Conservation (phyloP, 495 filamentous ascomycete genomes). For the Ramalina peruviana region DNA sequence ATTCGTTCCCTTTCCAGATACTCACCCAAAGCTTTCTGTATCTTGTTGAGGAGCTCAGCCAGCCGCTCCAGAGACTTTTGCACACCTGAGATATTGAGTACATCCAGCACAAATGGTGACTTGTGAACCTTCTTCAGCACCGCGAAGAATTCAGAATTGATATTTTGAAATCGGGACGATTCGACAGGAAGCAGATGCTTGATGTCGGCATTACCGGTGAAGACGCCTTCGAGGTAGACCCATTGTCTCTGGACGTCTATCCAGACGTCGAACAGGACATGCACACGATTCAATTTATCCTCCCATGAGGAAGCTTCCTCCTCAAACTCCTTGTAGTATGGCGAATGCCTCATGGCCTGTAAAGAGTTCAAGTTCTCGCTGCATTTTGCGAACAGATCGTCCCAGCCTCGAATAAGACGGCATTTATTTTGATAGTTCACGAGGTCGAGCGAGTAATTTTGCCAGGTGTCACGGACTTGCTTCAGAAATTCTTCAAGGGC, state of each 20-base stretch:
- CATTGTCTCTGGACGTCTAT: constrained; percentile 99
- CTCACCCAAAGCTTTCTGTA: constrained; percentile 96
- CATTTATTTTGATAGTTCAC: constrained; percentile 97
- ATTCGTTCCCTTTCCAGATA: constrained; percentile 95
- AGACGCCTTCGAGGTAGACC: constrained; percentile 98
- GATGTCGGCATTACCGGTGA: constrained; percentile 96
- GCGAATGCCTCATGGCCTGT: constrained; percentile 97
- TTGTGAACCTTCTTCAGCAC: constrained; percentile 99
- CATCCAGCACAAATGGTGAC: constrained; percentile 84
- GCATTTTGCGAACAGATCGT: constrained; percentile 95
- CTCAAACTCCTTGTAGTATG: constrained; percentile 97
- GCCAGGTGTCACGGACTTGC: constrained; percentile 93
- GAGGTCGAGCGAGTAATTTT: constrained; percentile 82
- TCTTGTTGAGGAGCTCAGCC: constrained; percentile 93
- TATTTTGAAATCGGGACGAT: constrained; percentile 92
- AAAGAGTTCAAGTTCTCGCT: constrained; percentile 95
- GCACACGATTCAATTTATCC: constrained; percentile 92
- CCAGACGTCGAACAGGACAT: constrained; percentile 97
- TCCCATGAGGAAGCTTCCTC: constrained; percentile 95
- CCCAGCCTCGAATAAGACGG: constrained; percentile 92
- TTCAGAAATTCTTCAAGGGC: constrained; percentile 94
- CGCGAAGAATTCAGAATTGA: constrained; percentile 93
- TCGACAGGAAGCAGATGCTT: constrained; percentile 95
- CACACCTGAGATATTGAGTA: constrained; percentile 84
- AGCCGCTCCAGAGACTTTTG: constrained; percentile 92